Percentiles rank a stretch among this genome's conserved stretches.
Conservation (phyloP, 768 basidiomycete species). For the Myochromella boudieri region DNA sequence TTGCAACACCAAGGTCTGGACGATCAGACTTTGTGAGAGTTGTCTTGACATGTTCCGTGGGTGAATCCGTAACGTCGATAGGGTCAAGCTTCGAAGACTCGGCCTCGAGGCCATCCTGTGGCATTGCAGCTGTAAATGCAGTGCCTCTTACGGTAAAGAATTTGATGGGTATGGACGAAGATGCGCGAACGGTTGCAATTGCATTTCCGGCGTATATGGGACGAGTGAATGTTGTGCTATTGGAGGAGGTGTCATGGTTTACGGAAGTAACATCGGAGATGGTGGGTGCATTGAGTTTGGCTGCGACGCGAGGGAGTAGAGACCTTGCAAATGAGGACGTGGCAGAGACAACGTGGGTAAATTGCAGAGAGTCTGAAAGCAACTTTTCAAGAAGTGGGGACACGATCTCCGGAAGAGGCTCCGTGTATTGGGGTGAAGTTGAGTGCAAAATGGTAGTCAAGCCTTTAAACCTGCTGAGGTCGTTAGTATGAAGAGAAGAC, state of each 20-base stretch:
- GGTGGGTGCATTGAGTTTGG: constrained; percentile 83
- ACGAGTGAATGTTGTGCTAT: constrained; percentile 83
- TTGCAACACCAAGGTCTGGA: constrained; percentile 87
- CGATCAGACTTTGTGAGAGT: constrained; percentile 87
- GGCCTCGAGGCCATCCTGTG: constrained; percentile 52
- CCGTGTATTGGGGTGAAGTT: constrained; percentile 64
- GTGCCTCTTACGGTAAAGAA: constrained; percentile 94
- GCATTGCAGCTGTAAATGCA: constrained; percentile 72
- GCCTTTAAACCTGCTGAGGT: constrained; percentile 57
- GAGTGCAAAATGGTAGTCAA: constrained; percentile 69
- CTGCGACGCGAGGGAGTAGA: constrained; percentile 89
- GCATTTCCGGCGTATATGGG: constrained; percentile 99
- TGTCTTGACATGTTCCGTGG: constrained; percentile 67
- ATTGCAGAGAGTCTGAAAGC: constrained; percentile 59
- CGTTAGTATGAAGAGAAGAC: not conserved
- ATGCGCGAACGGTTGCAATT: constrained; percentile 85
- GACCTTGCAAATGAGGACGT: constrained; percentile 94
- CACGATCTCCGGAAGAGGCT: constrained; percentile 72
- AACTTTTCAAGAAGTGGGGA: constrained; percentile 82
- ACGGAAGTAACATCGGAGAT: constrained; percentile 89
- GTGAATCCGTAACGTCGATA: constrained; percentile 56
- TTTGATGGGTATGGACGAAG: constrained; percentile 78
- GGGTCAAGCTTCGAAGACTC: constrained; percentile 63
- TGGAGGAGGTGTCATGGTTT: constrained; percentile 65
- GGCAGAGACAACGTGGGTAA: constrained; percentile 89